These are phyloP conservation scores for Ustilago vetiveriae DNA, from an alignment of 1,284 basidiomycete genomes.

Conservation along the genomic window DNA sequence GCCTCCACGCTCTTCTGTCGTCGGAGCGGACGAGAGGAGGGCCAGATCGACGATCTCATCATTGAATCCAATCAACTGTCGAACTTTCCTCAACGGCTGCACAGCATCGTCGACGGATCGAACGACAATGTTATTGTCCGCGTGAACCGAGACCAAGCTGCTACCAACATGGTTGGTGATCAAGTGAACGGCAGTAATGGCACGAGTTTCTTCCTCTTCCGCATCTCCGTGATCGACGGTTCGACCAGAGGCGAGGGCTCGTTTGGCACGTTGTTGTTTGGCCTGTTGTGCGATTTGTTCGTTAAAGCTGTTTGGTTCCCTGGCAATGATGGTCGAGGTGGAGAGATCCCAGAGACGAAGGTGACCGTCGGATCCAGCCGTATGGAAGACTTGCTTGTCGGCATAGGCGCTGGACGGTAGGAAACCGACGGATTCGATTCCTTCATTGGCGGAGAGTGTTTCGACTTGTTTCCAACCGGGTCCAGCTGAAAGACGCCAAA, in stretches of 20 bases:
- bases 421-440: slow-evolving; percentile 60
- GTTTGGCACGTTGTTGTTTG: slow-evolving; percentile 1
- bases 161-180: neutral
- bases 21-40: slow-evolving; percentile 31
- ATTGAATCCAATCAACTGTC: slow-evolving; percentile 92
- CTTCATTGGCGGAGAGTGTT: slow-evolving; percentile 56
- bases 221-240: neutral
- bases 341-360: slow-evolving; percentile 56
- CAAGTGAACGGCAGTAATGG: slow-evolving; percentile 55
- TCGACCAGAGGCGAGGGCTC: slow-evolving; percentile 5
- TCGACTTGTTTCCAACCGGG: slow-evolving; percentile 56
- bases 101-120: slow-evolving; percentile 68
- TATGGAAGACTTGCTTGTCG: slow-evolving; percentile 66
- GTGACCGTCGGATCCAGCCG: slow-evolving; percentile 54
- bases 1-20: too few species aligned
- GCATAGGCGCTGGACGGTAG: slow-evolving; percentile 70
- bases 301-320: slow-evolving; percentile 31
- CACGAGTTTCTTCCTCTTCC: slow-evolving; percentile 55
- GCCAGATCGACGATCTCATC: slow-evolving; percentile 93
- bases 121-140: slow-evolving; percentile 95
- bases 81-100: slow-evolving; percentile 70
- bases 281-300: slow-evolving; percentile 17
- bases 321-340: slow-evolving; percentile 31
- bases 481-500: slow-evolving; percentile 41
- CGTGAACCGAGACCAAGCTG: slow-evolving; percentile 79